phyloP scores from a whole-genome alignment of 2,329 filamentous ascomycete genomes.

The Pyrenophora seminiperda region DNA sequence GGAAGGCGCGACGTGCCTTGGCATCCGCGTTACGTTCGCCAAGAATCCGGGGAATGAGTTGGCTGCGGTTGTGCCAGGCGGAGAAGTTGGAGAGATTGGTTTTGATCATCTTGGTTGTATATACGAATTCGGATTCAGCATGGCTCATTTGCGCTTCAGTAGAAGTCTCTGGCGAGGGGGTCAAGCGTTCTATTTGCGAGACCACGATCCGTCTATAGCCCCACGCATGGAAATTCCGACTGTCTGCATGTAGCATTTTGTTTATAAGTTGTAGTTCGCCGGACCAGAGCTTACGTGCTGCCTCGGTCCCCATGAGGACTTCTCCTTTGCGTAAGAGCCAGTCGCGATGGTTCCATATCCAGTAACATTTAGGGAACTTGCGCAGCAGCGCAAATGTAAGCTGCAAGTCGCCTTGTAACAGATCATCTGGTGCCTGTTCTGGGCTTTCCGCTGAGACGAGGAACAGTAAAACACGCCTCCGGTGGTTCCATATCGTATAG shows the following conservation, averaged over 20 bases:
- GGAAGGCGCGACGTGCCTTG: constrained; percentile 66
- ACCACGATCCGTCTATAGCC: constrained; percentile 84
- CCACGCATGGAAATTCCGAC: constrained; percentile 96
- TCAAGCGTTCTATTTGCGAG: constrained; percentile 68
- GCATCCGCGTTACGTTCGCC: constrained; percentile 70
- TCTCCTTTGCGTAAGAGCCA: constrained; percentile 82
- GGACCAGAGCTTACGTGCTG: constrained; percentile 74
- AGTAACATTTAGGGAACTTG: constrained; percentile 95
- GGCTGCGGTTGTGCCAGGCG: constrained; percentile 90
- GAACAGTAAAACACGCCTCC: constrained; percentile 72
- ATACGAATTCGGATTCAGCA: constrained; percentile 80
- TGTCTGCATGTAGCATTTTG: constrained; percentile 87
- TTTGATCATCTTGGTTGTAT: constrained; percentile 87
- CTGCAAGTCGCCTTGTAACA: constrained; percentile 73
- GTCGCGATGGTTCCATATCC: constrained; percentile 96
- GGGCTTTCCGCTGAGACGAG: constrained; percentile 54
- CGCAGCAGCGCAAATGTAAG: constrained; percentile 85
- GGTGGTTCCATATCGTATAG: constrained; percentile 89
- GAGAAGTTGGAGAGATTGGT: constrained; percentile 93
- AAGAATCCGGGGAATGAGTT: constrained; percentile 77
- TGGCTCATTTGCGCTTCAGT: constrained; percentile 57
- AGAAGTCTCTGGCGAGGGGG: not conserved
- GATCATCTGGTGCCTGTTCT: constrained; percentile 49
- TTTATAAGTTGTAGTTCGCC: constrained; percentile 80
- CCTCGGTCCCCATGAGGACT: constrained; percentile 60